phyloP scores from a whole-genome alignment of 495 filamentous ascomycete genomes.

The Lentithecium fluviatile region DNA sequence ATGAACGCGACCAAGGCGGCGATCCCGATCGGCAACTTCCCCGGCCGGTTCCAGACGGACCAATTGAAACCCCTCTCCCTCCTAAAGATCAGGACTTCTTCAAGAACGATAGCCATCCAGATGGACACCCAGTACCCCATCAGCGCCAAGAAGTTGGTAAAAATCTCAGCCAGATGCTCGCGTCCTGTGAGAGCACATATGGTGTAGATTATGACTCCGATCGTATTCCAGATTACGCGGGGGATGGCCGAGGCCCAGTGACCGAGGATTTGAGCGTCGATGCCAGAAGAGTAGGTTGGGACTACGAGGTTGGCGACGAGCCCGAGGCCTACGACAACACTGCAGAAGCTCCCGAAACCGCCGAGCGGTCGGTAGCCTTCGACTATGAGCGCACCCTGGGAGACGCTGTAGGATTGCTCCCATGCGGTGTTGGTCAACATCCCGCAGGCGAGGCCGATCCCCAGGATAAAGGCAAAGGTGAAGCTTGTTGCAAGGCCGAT shows the following conservation, averaged over 20 bases:
- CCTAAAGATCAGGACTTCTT: constrained; percentile 56
- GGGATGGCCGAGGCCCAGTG: constrained; percentile 49
- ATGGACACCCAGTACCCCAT: constrained; percentile 63
- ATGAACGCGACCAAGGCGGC: constrained; percentile 46
- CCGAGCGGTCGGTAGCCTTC: constrained; percentile 62
- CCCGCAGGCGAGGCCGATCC: constrained; percentile 67
- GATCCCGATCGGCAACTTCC: constrained; percentile 42
- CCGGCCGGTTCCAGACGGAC: constrained; percentile 41
- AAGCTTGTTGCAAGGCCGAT: constrained; percentile 53
- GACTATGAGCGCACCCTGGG: constrained; percentile 66
- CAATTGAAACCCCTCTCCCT: constrained; percentile 47
- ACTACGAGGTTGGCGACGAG: constrained; percentile 70
- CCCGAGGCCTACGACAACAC: constrained; percentile 67
- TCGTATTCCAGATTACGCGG: constrained; percentile 52
- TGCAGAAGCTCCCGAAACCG: constrained; percentile 70
- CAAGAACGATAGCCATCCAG: constrained; percentile 53
- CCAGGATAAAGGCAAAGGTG: constrained; percentile 62
- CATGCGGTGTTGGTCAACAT: constrained; percentile 41
- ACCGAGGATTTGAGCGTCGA: constrained; percentile 61
- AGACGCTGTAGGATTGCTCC: constrained; percentile 48
- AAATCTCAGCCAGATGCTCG: constrained; percentile 54
- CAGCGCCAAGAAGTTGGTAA: constrained; percentile 58
- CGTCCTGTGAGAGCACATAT: constrained; percentile 56
- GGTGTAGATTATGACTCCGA: constrained; percentile 54
- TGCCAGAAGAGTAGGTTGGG: constrained; percentile 63